Percentiles rank a stretch among this genome's conserved stretches.
Conservation (phyloP, 208 protist genomes). For the Zelonia costaricensis region DNA sequence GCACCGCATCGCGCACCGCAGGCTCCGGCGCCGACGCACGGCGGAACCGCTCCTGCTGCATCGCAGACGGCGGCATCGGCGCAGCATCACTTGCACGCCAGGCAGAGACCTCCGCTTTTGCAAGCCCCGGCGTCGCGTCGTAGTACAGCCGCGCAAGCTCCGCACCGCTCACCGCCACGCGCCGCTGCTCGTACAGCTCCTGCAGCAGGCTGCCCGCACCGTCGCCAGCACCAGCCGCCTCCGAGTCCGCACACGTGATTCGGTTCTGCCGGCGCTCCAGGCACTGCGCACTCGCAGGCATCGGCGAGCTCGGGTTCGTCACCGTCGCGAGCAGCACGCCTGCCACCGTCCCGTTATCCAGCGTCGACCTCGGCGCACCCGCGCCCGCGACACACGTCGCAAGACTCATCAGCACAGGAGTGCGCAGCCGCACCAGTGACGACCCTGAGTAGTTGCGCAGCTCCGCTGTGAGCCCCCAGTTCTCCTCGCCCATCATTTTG, state of each 20-base stretch:
- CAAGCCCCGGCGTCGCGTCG: conserved; percentile 4
- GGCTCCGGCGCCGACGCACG: not conserved
- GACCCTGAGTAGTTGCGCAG: no score
- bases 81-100: not conserved
- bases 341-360: no score
- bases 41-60: conserved; percentile 7
- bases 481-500: no score
- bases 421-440: no score
- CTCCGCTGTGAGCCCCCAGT: no score
- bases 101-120: not conserved
- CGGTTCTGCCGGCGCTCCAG: not conserved
- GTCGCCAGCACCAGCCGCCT: not conserved
- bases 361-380: no score
- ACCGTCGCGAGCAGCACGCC: no score
- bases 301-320: no score
- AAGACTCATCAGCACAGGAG: no score
- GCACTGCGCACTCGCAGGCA: not conserved
- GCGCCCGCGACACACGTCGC: no score
- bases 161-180: not conserved
- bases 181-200: conserved; percentile 1
- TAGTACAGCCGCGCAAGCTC: conserved; percentile 5
- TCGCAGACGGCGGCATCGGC: not conserved
- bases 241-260: conserved; percentile 8
- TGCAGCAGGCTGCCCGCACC: not conserved
- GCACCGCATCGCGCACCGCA: not conserved